Base-by-base conservation (phyloP, 2,329 filamentous ascomycete genomes). In the Colletotrichum gloeosporioides region DNA sequence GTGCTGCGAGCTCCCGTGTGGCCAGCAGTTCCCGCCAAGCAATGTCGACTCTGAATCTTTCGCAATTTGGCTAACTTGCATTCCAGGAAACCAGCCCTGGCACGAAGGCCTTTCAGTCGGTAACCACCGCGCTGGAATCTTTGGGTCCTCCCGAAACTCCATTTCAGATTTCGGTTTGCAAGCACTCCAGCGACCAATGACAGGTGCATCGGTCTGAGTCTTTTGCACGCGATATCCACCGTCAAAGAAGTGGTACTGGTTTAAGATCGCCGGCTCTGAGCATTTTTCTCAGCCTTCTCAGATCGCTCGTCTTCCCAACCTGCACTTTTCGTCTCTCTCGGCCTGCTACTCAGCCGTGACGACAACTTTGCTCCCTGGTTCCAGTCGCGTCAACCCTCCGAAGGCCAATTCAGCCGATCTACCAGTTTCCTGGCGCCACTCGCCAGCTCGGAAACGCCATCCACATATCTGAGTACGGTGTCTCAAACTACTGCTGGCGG, bases 131-230 rank as follows among this genome's bases (percentile, higher is more conserved):
- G 55, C 34, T 70, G 72, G 75, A 75, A 75, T 75, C 62, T 32
- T 64, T 75, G 71, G 75, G 55, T 67, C 62, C n/a, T 71, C 71
- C 66, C 66, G 75, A 74, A 75, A 75, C 66, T 69, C 76, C 53
- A 71, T 77, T 72, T 78, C 67, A 74, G 67, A 75, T 77, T 74
- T 77, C 69, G 74, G 73, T 77, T 77, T 77, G 76, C 69, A 66
- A 63, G 69, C 25, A 55, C 34, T 44, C 25, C 66, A 27, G 62
- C 66, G 53, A 61, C 75, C 75, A 75, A 77, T 75, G 77, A 78
- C 34, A 69, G 61, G 65, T 66, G 36, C 62, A 77, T 75, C 44
- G 25, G 31, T 55, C 71, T 78, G 71, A 78, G 39, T 66, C 63
- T 27, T 32, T 53, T 25, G 68, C 39, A 25, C 59, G 49, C 67